Evolutionary conservation across 2,329 filamentous ascomycete genomes (phyloP).

Genomic region (Neofusicoccum sp.): DNA sequence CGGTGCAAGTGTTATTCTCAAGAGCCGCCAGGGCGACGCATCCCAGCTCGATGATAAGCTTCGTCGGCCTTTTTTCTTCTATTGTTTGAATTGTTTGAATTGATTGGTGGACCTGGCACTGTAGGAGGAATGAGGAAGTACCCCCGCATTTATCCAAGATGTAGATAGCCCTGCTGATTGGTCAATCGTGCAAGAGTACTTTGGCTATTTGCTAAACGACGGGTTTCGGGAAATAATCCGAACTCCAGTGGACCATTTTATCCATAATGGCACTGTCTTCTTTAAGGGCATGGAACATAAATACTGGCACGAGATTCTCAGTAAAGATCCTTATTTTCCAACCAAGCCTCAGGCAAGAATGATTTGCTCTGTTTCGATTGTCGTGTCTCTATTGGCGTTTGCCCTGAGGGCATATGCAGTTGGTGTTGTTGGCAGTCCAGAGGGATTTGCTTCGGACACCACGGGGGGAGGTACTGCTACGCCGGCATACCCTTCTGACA

Average conservation of each 20-base stretch:
- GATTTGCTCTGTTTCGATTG: neutral
- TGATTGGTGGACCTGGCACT: slow-evolving; percentile 14
- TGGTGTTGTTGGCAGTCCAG: slow-evolving; percentile 40
- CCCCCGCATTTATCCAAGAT: slow-evolving; percentile 18
- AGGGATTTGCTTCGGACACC: slow-evolving; percentile 56
- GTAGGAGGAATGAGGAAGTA: neutral
- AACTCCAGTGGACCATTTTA: neutral
- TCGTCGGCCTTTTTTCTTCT: neutral
- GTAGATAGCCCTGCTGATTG: neutral
- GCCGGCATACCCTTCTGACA: slow-evolving; percentile 57
- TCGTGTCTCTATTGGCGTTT: neutral
- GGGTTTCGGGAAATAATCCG: slow-evolving; percentile 13
- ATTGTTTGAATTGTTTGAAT: neutral
- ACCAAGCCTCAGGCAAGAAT: neutral
- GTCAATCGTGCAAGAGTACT: neutral
- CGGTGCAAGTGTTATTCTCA: neutral
- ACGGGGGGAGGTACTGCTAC: slow-evolving; percentile 63
- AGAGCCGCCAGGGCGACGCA: slow-evolving; percentile 1
- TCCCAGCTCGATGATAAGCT: slow-evolving; percentile 8
- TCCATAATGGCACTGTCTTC: neutral
- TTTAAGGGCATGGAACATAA: neutral
- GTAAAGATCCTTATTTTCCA: neutral
- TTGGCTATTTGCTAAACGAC: slow-evolving; percentile 12
- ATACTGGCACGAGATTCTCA: neutral
- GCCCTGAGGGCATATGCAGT: slow-evolving; percentile 10